These are phyloP conservation scores for Ogataea methanolica DNA, from an alignment of 805 yeast genomes.

Conservation along the genomic window DNA sequence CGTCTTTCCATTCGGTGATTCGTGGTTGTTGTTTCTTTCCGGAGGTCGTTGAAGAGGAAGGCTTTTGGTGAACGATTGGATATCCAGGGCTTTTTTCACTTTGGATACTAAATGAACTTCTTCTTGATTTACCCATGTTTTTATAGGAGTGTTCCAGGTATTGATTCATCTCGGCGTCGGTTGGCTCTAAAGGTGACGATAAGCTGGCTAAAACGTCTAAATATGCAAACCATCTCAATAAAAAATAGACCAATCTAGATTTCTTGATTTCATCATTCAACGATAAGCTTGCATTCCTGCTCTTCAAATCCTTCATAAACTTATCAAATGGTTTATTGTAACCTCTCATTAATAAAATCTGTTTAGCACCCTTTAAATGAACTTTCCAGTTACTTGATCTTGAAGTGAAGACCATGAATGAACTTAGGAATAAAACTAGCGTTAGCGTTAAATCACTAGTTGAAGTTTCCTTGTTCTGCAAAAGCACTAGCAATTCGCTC, in stretches of 20 bases:
- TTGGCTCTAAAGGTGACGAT: conserved; percentile 43
- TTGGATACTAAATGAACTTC: not conserved
- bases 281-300: conserved; percentile 5
- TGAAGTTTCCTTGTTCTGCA: conserved; percentile 47
- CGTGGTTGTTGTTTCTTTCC: too few species aligned
- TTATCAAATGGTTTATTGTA: conserved; percentile 32
- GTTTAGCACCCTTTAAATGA: conserved; percentile 64
- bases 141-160: not conserved
- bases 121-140: conserved; percentile 3
- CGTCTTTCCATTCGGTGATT: not conserved
- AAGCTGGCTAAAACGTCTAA: conserved; percentile 60
- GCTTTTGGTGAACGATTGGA: too few species aligned
- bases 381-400: conserved; percentile 53
- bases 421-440: conserved; percentile 51
- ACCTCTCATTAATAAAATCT: conserved; percentile 53
- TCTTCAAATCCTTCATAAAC: conserved; percentile 17
- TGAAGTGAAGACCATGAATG: conserved; percentile 47
- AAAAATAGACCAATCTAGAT: conserved; percentile 45
- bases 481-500: conserved; percentile 46
- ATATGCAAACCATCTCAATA: conserved; percentile 66
- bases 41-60: too few species aligned
- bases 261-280: conserved; percentile 24
- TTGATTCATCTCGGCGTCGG: conserved; percentile 18
- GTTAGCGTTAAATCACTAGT: conserved; percentile 67
- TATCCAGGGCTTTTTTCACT: not conserved